phyloP scores from a whole-genome alignment of 192 early-diverging fungal species.

The Coemansia sp. region DNA sequence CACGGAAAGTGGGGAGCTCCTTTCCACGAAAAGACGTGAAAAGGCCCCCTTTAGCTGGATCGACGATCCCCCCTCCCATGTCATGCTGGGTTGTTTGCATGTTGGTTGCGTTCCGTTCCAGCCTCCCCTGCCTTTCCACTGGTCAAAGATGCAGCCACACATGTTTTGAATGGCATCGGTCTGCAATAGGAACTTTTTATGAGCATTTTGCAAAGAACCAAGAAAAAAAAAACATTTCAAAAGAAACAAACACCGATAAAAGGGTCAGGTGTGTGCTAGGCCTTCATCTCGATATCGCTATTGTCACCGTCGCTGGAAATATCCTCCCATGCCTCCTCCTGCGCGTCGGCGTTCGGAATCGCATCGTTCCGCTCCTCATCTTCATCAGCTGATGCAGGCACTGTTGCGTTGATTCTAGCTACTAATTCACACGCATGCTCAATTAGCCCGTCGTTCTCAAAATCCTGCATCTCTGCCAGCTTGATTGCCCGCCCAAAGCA shows the following conservation, averaged over 20 bases:
- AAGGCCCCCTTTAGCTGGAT: conserved; percentile 6
- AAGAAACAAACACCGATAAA: conserved; percentile 1
- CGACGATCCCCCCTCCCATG: background rate
- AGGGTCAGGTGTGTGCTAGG: background rate
- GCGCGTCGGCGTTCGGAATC: conserved; percentile 15
- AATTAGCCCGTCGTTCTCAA: conserved; percentile 67
- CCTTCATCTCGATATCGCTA: conserved; percentile 50
- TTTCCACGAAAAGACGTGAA: background rate
- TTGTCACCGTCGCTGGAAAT: conserved; percentile 46
- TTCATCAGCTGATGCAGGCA: conserved; percentile 54
- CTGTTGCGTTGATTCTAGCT: conserved; percentile 56
- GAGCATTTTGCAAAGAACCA: background rate
- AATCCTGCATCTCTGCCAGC: conserved; percentile 61
- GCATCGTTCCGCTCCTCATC: conserved; percentile 50
- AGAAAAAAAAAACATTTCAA: background rate
- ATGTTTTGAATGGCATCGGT: background rate
- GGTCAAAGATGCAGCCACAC: background rate
- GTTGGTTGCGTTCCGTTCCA: background rate
- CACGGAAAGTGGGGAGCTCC: background rate
- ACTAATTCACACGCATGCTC: conserved; percentile 71
- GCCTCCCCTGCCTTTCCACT: background rate
- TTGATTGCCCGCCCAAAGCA: conserved; percentile 51
- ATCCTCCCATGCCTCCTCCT: conserved; percentile 61
- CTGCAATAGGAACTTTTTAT: background rate
- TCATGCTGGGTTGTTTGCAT: conserved; percentile 1